These are phyloP conservation scores for Fusarium sp. DNA, from an alignment of 2,329 filamentous ascomycete genomes.

Conservation along the genomic window DNA sequence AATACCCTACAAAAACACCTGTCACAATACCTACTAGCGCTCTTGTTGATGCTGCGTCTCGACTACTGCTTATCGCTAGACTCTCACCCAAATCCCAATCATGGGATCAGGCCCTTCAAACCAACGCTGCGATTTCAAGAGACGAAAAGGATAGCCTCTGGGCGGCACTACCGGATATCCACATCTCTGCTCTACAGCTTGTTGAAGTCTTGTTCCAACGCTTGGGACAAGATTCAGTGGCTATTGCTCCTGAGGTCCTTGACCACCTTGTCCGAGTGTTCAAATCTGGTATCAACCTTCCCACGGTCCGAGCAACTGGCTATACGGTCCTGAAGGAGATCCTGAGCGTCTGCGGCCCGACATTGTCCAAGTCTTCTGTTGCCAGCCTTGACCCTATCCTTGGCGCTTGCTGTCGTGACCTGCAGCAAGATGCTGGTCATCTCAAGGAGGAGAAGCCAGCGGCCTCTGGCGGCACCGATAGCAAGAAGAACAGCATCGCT, in stretches of 20 bases:
- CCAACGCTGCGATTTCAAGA: constrained; percentile 77
- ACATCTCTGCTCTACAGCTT: constrained; percentile 75
- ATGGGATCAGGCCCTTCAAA: constrained; percentile 64
- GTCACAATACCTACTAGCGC: constrained; percentile 75
- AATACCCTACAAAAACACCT: constrained; percentile 70
- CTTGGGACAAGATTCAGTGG: constrained; percentile 66
- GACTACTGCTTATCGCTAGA: constrained; percentile 74
- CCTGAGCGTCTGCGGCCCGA: constrained; percentile 71
- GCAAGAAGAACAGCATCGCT: constrained; percentile 55
- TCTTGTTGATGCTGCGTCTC: constrained; percentile 74
- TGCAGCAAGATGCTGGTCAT: constrained; percentile 67
- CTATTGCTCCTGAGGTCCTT: constrained; percentile 72
- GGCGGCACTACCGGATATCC: constrained; percentile 77
- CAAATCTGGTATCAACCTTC: constrained; percentile 63
- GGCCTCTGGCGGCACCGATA: constrained; percentile 44
- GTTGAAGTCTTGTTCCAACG: constrained; percentile 67
- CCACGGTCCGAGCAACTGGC: constrained; percentile 66
- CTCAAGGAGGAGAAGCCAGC: constrained; percentile 53
- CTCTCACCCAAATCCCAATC: constrained; percentile 60
- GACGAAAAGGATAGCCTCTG: constrained; percentile 87
- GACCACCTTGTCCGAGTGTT: constrained; percentile 81
- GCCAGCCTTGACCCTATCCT: constrained; percentile 71
- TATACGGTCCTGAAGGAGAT: constrained; percentile 71
- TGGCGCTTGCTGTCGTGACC: constrained; percentile 77
- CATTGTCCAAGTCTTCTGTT: constrained; percentile 73